These are phyloP conservation scores for Trichoderma koningii DNA, from an alignment of 2,329 filamentous ascomycete genomes.

Conservation along the genomic window DNA sequence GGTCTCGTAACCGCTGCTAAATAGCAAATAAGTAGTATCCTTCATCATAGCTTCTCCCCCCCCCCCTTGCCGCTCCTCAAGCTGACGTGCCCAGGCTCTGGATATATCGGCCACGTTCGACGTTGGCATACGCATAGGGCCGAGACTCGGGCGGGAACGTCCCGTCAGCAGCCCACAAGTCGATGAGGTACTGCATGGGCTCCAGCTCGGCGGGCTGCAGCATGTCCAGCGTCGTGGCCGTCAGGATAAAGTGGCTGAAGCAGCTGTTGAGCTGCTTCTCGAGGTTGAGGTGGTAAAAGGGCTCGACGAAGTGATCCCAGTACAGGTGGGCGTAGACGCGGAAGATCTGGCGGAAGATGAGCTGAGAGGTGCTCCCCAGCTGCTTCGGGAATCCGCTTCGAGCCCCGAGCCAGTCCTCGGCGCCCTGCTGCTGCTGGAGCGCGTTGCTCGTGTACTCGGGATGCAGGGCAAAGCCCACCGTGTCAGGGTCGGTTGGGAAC, in stretches of 20 bases:
- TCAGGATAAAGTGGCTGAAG: conserved; percentile 77
- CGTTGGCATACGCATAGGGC: conserved; percentile 60
- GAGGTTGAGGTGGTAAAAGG: conserved; percentile 74
- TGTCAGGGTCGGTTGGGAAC: conserved; percentile 78
- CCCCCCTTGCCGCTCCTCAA: conserved; percentile 4
- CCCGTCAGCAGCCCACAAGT: conserved; percentile 82
- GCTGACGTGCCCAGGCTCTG: conserved; percentile 19
- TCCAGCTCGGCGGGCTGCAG: conserved; percentile 82
- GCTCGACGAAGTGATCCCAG: conserved; percentile 84
- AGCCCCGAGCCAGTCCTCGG: conserved; percentile 77
- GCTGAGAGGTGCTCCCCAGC: conserved; percentile 82
- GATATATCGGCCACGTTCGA: conserved; percentile 36
- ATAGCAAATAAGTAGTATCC: background rate
- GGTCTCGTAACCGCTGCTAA: background rate
- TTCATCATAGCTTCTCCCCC: background rate
- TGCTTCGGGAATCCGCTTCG: conserved; percentile 82
- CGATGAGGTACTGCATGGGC: conserved; percentile 87
- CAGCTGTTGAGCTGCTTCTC: conserved; percentile 78
- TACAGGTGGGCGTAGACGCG: conserved; percentile 94
- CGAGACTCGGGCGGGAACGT: conserved; percentile 72
- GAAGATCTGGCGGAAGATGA: conserved; percentile 94
- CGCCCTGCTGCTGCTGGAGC: conserved; percentile 59
- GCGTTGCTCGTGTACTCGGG: conserved; percentile 55
- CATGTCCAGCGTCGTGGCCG: conserved; percentile 74
- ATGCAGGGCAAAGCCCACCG: conserved; percentile 61